A percentile compares a stretch with the other conserved stretches of the same genome.
Evolutionary conservation across 345 rosid species (phyloP).

Genomic region (Gossypium stocksii): DNA sequence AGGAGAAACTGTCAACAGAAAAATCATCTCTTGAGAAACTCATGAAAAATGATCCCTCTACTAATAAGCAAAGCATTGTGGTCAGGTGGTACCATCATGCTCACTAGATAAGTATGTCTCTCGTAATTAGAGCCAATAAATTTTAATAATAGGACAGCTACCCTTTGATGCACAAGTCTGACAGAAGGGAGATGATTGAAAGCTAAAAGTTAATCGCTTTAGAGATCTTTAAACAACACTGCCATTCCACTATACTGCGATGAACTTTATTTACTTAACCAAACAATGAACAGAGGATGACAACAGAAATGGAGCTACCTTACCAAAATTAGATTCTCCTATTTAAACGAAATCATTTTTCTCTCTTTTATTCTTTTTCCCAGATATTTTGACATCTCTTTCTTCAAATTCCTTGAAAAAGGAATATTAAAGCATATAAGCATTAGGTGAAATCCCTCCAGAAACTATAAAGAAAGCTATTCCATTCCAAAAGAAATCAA

Average conservation of each 20-base stretch:
- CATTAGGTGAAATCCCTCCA: background rate
- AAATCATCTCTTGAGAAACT: background rate
- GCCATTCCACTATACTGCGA: background rate
- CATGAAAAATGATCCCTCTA: background rate
- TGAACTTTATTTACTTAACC: background rate
- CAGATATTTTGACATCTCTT: background rate
- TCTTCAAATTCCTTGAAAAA: background rate
- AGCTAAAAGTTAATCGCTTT: background rate
- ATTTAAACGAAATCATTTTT: background rate
- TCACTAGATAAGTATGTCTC: background rate
- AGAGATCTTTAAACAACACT: background rate
- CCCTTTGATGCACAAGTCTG: background rate
- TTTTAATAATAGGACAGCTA: background rate
- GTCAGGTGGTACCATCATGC: background rate
- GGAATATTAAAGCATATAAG: background rate
- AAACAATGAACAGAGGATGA: background rate
- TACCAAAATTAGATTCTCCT: background rate
- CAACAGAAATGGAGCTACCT: background rate
- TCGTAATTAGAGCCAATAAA: background rate
- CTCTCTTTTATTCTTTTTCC: background rate
- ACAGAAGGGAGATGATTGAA: background rate
- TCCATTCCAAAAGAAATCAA: background rate
- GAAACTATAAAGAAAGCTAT: background rate
- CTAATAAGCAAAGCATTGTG: background rate
- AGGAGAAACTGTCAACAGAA: background rate